phyloP scores from a whole-genome alignment of 352 stramenopile genomes.

The Phytophthora vignae region DNA sequence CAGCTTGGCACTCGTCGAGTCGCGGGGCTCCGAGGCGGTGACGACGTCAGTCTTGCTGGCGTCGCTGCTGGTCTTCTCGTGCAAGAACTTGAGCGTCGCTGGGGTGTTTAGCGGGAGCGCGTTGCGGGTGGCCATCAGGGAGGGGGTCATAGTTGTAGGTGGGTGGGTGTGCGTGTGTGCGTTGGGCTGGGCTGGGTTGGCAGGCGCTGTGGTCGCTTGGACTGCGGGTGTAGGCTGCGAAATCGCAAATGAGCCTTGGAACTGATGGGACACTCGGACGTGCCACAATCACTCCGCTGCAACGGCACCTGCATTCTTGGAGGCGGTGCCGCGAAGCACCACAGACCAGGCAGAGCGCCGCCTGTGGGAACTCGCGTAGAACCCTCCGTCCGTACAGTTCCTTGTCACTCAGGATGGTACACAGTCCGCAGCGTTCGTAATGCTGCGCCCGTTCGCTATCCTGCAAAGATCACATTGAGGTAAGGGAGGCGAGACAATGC shows the following conservation, averaged over 20 bases:
- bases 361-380: constrained; percentile 1
- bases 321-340: too few species aligned
- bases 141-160: constrained; percentile 8
- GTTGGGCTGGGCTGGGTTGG: too few species aligned
- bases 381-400: not conserved
- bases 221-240: constrained; percentile 1
- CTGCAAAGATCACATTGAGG: not conserved
- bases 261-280: constrained; percentile 34
- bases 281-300: constrained; percentile 42
- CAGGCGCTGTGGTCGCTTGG: not conserved
- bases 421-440: not conserved
- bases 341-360: not conserved
- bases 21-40: not conserved
- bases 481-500: not conserved
- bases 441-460: not conserved
- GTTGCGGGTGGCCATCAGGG: constrained; percentile 15
- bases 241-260: constrained; percentile 58
- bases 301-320: constrained; percentile 50
- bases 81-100: constrained; percentile 23
- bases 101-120: constrained; percentile 25
- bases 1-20: constrained; percentile 13
- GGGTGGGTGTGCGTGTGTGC: not conserved
- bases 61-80: constrained; percentile 11
- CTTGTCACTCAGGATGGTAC: not conserved
- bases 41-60: not conserved